Evolutionary conservation across 2,329 filamentous ascomycete genomes (phyloP), one percentile per base, ranked within the genome.

Genomic region (Colletotrichum theobromicola): DNA sequence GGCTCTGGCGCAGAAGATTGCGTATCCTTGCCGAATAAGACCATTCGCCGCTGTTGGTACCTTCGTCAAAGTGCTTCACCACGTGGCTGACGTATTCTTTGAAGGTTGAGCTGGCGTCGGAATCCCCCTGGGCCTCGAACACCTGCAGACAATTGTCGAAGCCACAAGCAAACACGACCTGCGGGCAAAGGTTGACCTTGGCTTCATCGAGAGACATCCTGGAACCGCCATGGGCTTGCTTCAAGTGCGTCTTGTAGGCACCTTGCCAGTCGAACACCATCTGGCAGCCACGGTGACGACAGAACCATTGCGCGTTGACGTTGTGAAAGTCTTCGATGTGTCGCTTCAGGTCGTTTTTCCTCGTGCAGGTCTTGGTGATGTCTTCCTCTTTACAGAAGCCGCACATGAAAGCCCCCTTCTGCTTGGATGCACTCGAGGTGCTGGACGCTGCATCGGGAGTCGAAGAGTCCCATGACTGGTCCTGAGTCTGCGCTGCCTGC

Each of bases 271-370:
- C 87, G 76, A 87, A 88, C 8, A 85, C 83, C 82, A 84, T 84
- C 50, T 80, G 79, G 76, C 87, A 88, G 26, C 83, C 85, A 1
- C 82, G 83, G 65, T 87, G 83, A 6, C 84, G 82, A 74, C 87
- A 88, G 63, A 83, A 82, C 85, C 85, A 88, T 72, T 87, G 84
- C 5, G 85, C 84, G 70, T 88, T 85, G 70, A 83, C 85, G 73
- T 86, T 85, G 77, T 88, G 87, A 66, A 87, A 87, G 74, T 87
- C 84, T 69, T 87, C 85, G 37, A 88, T 87, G 67, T 88, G 87
- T 15, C 87, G 84, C 77, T 88, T 88, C 62, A 88, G 79, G 71
- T 88, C 87, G 73, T 87, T 87, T 76, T 87, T 87, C 15, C 86
- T 84, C 7, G 85, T 86, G 75, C 85, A 87, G 5, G 85, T 85